phyloP scores from a whole-genome alignment of 192 early-diverging fungal genomes.

The Podila verticillata region DNA sequence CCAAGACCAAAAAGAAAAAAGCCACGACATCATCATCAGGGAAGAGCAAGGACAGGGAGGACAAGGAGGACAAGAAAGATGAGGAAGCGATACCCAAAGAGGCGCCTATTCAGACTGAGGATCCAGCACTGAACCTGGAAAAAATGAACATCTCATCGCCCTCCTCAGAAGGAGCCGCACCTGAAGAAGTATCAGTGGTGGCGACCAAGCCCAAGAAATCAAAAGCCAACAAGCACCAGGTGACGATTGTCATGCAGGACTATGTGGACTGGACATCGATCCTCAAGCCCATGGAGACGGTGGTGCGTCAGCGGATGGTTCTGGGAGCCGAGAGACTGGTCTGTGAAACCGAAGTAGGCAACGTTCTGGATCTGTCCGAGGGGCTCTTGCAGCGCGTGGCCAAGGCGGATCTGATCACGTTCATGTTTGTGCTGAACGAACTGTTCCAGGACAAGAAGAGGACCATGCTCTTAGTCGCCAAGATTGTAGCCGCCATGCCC shows the following conservation, averaged over 20 bases:
- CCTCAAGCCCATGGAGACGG: slow-evolving; percentile 60
- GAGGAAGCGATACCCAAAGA: not conserved
- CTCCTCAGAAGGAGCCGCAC: not conserved
- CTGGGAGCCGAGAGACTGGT: slow-evolving; percentile 55
- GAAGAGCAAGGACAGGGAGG: slow-evolving; percentile 4
- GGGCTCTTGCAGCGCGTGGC: slow-evolving; percentile 58
- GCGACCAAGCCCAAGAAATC: slow-evolving; percentile 9
- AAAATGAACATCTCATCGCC: not conserved
- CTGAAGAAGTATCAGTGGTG: not conserved
- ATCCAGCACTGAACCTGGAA: not conserved
- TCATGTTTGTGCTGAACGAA: slow-evolving; percentile 95
- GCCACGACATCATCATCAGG: not conserved
- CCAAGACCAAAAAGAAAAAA: slow-evolving; percentile 32
- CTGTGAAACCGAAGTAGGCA: slow-evolving; percentile 66
- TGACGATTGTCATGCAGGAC: slow-evolving; percentile 64
- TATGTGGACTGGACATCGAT: slow-evolving; percentile 72
- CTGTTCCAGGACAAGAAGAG: slow-evolving; percentile 80
- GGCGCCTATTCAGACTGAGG: not conserved
- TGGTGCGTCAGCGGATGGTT: slow-evolving; percentile 64
- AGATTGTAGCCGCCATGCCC: slow-evolving; percentile 70
- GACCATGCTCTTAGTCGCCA: slow-evolving; percentile 81
- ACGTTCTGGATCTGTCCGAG: slow-evolving; percentile 64
- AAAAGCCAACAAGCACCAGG: slow-evolving; percentile 49
- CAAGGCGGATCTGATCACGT: slow-evolving; percentile 77
- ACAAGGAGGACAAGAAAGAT: not conserved